Evolutionary conservation across 805 yeast genomes (phyloP), one percentile per base, ranked within the genome.

Genomic region (Barnettozyma pratensis): DNA sequence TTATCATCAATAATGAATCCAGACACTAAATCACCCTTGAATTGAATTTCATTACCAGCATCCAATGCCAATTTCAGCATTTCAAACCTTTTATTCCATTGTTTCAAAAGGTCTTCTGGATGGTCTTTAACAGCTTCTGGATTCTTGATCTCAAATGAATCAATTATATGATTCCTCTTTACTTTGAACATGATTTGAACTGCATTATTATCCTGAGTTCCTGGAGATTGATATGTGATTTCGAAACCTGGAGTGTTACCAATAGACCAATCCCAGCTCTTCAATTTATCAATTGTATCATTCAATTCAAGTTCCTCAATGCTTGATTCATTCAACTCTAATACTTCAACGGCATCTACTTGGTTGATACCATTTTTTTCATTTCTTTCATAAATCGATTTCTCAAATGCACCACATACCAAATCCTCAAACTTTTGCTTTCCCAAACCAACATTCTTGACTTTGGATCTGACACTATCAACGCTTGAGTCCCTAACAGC

Each of bases 401-500:
- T 60, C 7, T 60, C 49, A 42, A 64, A 64, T 6, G 62, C 67
- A 4, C 60, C 58, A 2, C 66, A 50, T 3, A 65, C 58, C 5
- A 54, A 41, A 3, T 69, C 65, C 0, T 76, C 66, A 54, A 91
- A 80, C 1, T 72, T 67, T 0, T 74, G 72, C 7, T 60, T 61
- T 6, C 62, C 63, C 30, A 85, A 45, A 1, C 67, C 72, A 12
- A 88, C 62, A 60, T 94, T 94, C 1, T 77, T 66, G 4, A 94
- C 95, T n/a, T 81, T 81, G 0, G 96, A 81, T 43, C 82, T 78
- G 4, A 92, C 96, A 30, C 96, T 87, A 32, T 78, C 80, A 1
- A 92, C 88, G 8, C 83, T 66, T 9, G 54, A 45, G 1, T 55
- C 50, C 0, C 79, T 80, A 4, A 65, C 55, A 1, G 66, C 53